Evolutionary conservation across 2,329 filamentous ascomycete species (phyloP), one percentile per base, ranked within the genome.

Genomic region (Curvularia sp.): DNA sequence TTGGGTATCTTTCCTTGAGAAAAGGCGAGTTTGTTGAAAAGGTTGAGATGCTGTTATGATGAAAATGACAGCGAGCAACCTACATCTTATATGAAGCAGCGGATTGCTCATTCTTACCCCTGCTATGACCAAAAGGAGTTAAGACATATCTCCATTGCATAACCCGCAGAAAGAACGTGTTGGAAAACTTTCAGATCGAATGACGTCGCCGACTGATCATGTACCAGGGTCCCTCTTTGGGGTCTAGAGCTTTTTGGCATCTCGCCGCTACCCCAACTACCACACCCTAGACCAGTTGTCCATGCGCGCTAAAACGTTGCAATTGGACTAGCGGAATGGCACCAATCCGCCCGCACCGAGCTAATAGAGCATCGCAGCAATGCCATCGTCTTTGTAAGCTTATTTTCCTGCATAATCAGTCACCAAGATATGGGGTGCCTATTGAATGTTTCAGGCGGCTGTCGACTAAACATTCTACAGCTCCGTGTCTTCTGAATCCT

Each of bases 131-230:
- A 15, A 26, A 26, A 43, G 22, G 12, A 10, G 41, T 15, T 43
- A 38, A 38, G 35, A 15, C 35, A 38, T 18, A n/a, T 24, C 3
- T 0, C 15, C 35, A 18, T 38, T 38, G 35, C 35, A 38, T 38
- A n/a, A 38, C 10, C 39, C 18, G 18, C 4, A 42, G 30, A 41
- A 42, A 42, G 20, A 24, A 22, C 18, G 39, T 42, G 9, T 53
- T 67, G 33, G 52, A 60, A 63, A 66, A 54, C 47, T 58, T 65
- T 59, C 50, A 52, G 24, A 38, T n/a, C 38, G 48, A 48, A 67
- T 68, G 67, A 68, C 65, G 67, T 69, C 60, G 63, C 55, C n/a
- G 13, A 49, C 63, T 58, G 58, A 49, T 60, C 61, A 58, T 60
- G 20, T 47, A 56, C 8, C 15, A 59, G 52, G 55, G 54, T 62